phyloP scores from a whole-genome alignment of 2,329 filamentous ascomycete species.

The Dactylellina leptospora region DNA sequence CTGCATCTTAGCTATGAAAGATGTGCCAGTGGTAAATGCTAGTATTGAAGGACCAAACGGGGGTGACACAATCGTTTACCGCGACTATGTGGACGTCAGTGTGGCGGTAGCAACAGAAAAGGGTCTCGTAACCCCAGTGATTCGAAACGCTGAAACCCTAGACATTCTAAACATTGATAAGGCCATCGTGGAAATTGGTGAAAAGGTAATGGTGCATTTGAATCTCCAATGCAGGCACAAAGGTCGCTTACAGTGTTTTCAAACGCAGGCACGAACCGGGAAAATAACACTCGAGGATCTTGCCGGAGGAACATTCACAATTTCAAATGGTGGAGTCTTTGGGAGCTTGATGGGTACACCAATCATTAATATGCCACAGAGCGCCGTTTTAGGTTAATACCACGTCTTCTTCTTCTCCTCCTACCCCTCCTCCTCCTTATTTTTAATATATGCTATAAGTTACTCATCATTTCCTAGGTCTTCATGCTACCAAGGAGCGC shows the following conservation, averaged over 20 bases:
- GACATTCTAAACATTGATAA: constrained; percentile 90
- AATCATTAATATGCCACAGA: constrained; percentile 97
- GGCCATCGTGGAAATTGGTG: constrained; percentile 89
- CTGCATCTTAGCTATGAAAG: constrained; percentile 88
- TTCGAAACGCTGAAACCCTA: constrained; percentile 88
- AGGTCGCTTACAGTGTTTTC: background rate
- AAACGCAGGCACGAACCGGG: constrained; percentile 79
- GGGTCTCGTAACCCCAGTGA: constrained; percentile 93
- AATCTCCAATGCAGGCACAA: background rate
- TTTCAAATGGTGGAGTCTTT: constrained; percentile 79
- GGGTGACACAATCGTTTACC: constrained; percentile 96
- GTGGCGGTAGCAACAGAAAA: constrained; percentile 98
- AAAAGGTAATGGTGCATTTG: constrained; percentile 73
- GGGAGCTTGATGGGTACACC: constrained; percentile 83
- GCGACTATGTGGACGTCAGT: constrained; percentile 97
- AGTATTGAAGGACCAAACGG: constrained; percentile 95
- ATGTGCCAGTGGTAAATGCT: constrained; percentile 92
- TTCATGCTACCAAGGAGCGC: constrained; percentile 96
- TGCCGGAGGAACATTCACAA: constrained; percentile 95
- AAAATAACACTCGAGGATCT: constrained; percentile 99
- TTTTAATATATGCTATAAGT: constrained; percentile 70
- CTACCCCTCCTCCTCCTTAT: background rate
- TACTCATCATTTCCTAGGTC: constrained; percentile 64
- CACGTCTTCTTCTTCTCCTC: background rate
- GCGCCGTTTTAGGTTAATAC: constrained; percentile 61